Evolutionary conservation across 2,329 filamentous ascomycete species (phyloP).

Genomic region (Amesomyces nigricolor): DNA sequence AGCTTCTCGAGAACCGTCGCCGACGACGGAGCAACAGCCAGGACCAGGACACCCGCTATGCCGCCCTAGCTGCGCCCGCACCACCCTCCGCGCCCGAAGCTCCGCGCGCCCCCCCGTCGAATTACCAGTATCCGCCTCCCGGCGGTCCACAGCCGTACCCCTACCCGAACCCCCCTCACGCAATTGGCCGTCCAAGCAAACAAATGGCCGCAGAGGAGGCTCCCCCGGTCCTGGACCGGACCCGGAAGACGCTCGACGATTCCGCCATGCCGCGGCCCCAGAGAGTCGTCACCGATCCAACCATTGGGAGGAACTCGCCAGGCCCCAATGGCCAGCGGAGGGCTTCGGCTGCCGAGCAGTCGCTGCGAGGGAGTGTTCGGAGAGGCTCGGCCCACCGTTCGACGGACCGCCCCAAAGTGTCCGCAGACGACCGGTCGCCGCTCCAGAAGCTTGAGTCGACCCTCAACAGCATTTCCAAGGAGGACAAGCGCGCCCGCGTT

Average conservation of each 20-base stretch:
- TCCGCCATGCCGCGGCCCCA: constrained; percentile 22
- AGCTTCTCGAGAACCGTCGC: constrained; percentile 40
- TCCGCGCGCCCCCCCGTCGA: constrained; percentile 53
- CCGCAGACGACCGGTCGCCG: constrained; percentile 80
- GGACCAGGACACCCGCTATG: constrained; percentile 36
- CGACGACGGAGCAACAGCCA: constrained; percentile 40
- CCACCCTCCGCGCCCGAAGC: constrained; percentile 55
- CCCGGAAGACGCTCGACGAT: constrained; percentile 30
- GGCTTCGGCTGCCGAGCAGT: constrained; percentile 27
- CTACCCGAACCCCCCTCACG: constrained; percentile 27
- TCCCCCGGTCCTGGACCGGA: constrained; percentile 29
- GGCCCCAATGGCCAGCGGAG: constrained; percentile 26
- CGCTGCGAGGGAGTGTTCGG: constrained; percentile 28
- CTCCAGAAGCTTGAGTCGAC: constrained; percentile 90
- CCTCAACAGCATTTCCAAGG: constrained; percentile 87
- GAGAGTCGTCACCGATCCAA: constrained; percentile 24
- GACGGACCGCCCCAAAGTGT: constrained; percentile 48
- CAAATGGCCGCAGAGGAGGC: constrained; percentile 22
- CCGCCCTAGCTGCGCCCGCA: constrained; percentile 29
- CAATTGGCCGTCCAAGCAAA: constrained; percentile 29
- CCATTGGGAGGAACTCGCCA: constrained; percentile 24
- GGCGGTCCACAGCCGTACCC: constrained; percentile 30
- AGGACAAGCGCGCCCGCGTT: constrained; percentile 82
- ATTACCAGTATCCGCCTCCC: constrained; percentile 48
- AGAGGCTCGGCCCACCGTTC: constrained; percentile 37